These are phyloP conservation scores for Suillus alpinus DNA, from an alignment of 768 basidiomycete species.

Conservation along the genomic window DNA sequence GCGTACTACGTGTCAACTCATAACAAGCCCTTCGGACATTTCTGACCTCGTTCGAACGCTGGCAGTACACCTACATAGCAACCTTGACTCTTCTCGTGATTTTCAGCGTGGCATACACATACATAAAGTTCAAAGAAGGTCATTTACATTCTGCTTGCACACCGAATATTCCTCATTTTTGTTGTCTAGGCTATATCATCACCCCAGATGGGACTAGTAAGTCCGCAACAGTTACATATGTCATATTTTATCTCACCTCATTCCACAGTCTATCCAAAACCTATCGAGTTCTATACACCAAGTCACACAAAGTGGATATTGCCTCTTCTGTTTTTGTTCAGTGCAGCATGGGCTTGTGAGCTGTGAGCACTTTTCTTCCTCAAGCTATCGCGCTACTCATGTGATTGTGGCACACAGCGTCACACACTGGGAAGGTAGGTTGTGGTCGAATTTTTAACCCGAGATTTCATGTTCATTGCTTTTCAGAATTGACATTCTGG, in stretches of 20 bases:
- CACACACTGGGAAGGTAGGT: constrained; percentile 76
- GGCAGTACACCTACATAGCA: constrained; percentile 75
- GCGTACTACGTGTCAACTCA: constrained; percentile 24
- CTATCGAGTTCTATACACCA: constrained; percentile 48
- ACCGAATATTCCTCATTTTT: background rate
- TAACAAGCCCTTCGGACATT: background rate
- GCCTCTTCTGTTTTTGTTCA: constrained; percentile 69
- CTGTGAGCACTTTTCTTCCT: constrained; percentile 46
- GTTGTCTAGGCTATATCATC: constrained; percentile 13
- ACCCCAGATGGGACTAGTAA: constrained; percentile 13
- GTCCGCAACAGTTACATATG: background rate
- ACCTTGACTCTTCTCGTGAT: constrained; percentile 64
- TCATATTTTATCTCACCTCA: background rate
- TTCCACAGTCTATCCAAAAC: constrained; percentile 52
- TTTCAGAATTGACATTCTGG: constrained; percentile 76
- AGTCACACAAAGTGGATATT: constrained; percentile 53
- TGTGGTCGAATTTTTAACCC: background rate
- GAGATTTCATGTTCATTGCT: background rate
- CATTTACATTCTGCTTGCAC: background rate
- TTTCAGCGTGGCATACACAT: constrained; percentile 60
- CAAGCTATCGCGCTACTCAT: constrained; percentile 1
- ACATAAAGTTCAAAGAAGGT: constrained; percentile 76
- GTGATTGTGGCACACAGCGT: constrained; percentile 40
- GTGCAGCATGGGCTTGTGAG: constrained; percentile 75
- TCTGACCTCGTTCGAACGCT: constrained; percentile 13